Conservation (phyloP, 129 eudicot species). For the Lonicera japonica region DNA sequence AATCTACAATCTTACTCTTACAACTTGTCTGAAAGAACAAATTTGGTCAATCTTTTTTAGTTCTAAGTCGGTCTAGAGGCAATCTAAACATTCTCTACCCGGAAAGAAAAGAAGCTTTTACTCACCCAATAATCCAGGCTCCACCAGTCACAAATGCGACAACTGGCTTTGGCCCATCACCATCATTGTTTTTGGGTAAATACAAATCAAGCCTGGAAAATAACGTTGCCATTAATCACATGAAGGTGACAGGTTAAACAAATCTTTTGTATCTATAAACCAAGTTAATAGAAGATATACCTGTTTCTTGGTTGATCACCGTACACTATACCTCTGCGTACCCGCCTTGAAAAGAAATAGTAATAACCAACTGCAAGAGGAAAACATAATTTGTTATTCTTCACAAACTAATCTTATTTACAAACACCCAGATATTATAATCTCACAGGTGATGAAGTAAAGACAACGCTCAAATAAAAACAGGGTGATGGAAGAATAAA, state of each 20-base stretch:
- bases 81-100: not conserved
- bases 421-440: not conserved
- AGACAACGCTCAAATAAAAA: not conserved
- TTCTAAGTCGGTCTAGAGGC: not conserved
- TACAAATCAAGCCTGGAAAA: conserved; percentile 84
- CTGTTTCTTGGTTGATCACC: conserved; percentile 92
- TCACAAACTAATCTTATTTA: conserved; percentile 2
- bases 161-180: conserved; percentile 75
- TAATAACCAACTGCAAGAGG: conserved; percentile 73
- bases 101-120: not conserved
- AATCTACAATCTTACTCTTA: no score
- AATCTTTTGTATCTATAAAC: not conserved
- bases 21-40: no score
- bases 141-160: conserved; percentile 95
- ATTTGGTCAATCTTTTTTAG: no score
- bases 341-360: conserved; percentile 64
- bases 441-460: not conserved
- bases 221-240: conserved; percentile 6
- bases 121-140: conserved; percentile 99
- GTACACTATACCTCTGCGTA: conserved; percentile 68
- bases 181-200: conserved; percentile 52
- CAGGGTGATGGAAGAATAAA: conserved; percentile 2
- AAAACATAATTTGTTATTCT: conserved; percentile 7
- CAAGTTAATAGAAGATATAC: conserved; percentile 27
- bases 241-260: not conserved